These are phyloP conservation scores for Hyaloscypha hepaticicola DNA, from an alignment of 495 filamentous ascomycete species.

Conservation along the genomic window DNA sequence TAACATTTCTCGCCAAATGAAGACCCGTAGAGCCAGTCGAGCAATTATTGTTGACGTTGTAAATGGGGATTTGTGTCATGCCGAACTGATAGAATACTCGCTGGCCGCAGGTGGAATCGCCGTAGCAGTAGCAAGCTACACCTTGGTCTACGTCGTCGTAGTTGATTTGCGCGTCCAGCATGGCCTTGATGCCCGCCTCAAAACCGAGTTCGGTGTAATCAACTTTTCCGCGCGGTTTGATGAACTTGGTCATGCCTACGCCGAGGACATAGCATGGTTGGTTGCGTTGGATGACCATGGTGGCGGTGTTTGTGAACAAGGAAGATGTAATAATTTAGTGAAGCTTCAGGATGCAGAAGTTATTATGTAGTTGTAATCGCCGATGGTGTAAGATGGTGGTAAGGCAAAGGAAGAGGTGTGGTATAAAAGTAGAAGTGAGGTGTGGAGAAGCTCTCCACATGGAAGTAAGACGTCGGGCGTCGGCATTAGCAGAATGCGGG, in stretches of 20 bases:
- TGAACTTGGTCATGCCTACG: slow-evolving; percentile 98
- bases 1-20: slow-evolving; percentile 77
- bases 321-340: neutral
- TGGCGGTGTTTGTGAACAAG: neutral
- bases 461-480: slow-evolving; percentile 1
- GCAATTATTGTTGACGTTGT: slow-evolving; percentile 99
- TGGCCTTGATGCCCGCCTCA: slow-evolving; percentile 92
- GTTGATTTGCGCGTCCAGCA: slow-evolving; percentile 91
- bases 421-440: neutral
- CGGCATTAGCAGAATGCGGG: slow-evolving; percentile 12
- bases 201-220: slow-evolving; percentile 89
- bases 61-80: slow-evolving; percentile 92
- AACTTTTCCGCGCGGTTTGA: slow-evolving; percentile 92
- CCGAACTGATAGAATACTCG: slow-evolving; percentile 99
- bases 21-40: slow-evolving; percentile 88
- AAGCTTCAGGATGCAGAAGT: neutral
- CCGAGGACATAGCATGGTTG: slow-evolving; percentile 75
- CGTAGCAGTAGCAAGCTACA: slow-evolving; percentile 97
- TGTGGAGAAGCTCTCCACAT: slow-evolving; percentile 9
- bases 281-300: slow-evolving; percentile 32
- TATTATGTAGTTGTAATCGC: neutral
- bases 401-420: neutral
- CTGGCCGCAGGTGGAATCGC: slow-evolving; percentile 92
- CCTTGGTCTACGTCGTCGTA: slow-evolving; percentile 97
- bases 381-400: neutral